A percentile compares a stretch with the other conserved stretches of the same genome.
phyloP scores from a whole-genome alignment of 1,284 basidiomycete genomes.

The Anthracocystis panici-leucophaei region DNA sequence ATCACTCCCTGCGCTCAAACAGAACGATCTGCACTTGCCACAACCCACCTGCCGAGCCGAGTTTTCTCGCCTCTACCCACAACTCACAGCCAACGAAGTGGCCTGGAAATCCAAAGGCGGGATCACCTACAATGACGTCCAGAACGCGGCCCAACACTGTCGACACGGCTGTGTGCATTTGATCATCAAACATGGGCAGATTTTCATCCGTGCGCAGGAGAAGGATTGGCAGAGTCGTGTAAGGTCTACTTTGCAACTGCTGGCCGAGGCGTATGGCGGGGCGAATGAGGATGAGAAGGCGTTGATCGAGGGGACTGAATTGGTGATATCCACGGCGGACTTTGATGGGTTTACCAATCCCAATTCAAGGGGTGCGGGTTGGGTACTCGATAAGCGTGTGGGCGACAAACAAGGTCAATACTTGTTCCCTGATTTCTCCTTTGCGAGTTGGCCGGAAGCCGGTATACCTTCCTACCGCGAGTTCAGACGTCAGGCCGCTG shows the following conservation, averaged over 20 bases:
- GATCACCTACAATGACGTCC: slow-evolving; percentile 24
- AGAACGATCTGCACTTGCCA: slow-evolving; percentile 18
- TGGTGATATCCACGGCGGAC: slow-evolving; percentile 46
- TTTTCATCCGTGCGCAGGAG: slow-evolving; percentile 31
- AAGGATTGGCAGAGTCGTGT: slow-evolving; percentile 51
- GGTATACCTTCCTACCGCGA: slow-evolving; percentile 49
- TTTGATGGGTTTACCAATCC: slow-evolving; percentile 41
- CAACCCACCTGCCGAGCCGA: slow-evolving; percentile 37
- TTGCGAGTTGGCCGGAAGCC: slow-evolving; percentile 57
- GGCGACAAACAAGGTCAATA: slow-evolving; percentile 31
- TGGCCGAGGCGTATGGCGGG: slow-evolving; percentile 25
- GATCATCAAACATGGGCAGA: slow-evolving; percentile 47
- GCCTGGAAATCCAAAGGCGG: slow-evolving; percentile 48
- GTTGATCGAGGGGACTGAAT: slow-evolving; percentile 28
- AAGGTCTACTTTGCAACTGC: slow-evolving; percentile 28
- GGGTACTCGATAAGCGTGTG: slow-evolving; percentile 46
- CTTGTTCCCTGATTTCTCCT: slow-evolving; percentile 55
- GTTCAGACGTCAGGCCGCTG: slow-evolving; percentile 24
- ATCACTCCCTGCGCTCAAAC: slow-evolving; percentile 2
- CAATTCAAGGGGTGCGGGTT: slow-evolving; percentile 27
- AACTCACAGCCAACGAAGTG: slow-evolving; percentile 26
- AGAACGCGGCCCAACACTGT: slow-evolving; percentile 34
- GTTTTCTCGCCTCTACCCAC: slow-evolving; percentile 53
- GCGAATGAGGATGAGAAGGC: slow-evolving; percentile 34
- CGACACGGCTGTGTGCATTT: slow-evolving; percentile 41